phyloP scores from a whole-genome alignment of 345 rosid genomes.

The Syzygium oleosum region DNA sequence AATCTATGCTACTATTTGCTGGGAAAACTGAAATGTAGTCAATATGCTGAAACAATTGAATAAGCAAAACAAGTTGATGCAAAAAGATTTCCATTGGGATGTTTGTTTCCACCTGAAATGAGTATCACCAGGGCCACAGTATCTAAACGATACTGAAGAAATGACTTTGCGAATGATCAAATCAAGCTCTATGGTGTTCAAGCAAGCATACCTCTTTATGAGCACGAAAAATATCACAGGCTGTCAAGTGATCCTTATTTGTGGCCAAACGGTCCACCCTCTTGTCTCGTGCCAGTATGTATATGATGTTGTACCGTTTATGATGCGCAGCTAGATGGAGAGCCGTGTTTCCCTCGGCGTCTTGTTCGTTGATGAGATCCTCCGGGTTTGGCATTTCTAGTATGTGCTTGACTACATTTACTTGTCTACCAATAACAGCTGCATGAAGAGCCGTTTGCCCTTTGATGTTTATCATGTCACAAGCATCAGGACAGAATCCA shows the following conservation, averaged over 20 bases:
- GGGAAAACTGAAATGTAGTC: too few relatives aligned
- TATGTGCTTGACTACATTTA: background rate
- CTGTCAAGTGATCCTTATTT: background rate
- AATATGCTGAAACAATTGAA: too few relatives aligned
- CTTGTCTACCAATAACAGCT: background rate
- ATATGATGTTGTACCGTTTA: background rate
- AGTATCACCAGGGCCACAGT: background rate
- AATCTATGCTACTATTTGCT: background rate
- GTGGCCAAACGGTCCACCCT: background rate
- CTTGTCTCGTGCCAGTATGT: background rate
- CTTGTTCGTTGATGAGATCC: background rate
- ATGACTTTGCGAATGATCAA: background rate
- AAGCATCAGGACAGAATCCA: background rate
- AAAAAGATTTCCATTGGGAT: background rate
- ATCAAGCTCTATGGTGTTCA: background rate
- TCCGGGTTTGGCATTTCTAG: background rate
- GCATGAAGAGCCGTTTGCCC: background rate
- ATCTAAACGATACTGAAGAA: background rate
- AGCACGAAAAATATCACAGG: background rate
- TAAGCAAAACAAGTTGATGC: background rate
- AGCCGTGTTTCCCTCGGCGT: background rate
- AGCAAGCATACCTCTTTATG: background rate
- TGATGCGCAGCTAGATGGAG: background rate
- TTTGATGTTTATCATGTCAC: background rate
- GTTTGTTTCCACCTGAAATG: background rate